phyloP scores from a whole-genome alignment of 2,329 filamentous ascomycete genomes.

The Verticillium tricorpus region DNA sequence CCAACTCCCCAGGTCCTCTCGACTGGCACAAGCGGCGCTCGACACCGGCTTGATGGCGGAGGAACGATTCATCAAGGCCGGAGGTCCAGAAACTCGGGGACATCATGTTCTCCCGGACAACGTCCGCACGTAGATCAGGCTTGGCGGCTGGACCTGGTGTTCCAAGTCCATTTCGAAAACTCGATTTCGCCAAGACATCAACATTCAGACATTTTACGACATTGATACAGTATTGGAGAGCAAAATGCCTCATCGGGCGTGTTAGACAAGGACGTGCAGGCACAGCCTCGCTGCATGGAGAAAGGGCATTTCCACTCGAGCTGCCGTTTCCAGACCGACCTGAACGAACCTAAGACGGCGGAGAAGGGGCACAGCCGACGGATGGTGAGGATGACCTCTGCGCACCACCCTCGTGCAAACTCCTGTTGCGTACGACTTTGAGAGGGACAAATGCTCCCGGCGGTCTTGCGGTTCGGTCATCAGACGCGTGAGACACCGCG shows the following conservation, averaged over 20 bases:
- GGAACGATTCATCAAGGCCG: too few species aligned
- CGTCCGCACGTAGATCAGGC: background rate
- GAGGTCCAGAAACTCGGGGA: background rate
- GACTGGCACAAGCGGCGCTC: too few species aligned
- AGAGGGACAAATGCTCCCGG: background rate
- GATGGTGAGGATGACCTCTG: too few species aligned
- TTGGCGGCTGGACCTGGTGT: background rate
- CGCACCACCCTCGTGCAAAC: background rate
- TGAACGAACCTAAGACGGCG: background rate
- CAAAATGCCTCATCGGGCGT: background rate
- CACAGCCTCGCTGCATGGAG: background rate
- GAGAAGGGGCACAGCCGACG: background rate
- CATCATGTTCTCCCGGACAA: background rate
- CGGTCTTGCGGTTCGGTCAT: background rate
- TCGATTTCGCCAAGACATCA: background rate
- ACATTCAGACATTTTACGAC: background rate
- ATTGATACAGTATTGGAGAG: background rate
- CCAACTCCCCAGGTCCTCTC: too few species aligned
- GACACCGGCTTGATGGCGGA: too few species aligned
- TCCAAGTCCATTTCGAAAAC: background rate
- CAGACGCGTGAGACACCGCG: background rate
- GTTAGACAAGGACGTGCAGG: background rate
- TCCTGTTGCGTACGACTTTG: background rate
- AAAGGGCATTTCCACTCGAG: background rate
- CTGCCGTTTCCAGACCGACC: background rate